Base-by-base conservation (phyloP, 1,284 basidiomycete genomes). In the Fereydounia khargensis region DNA sequence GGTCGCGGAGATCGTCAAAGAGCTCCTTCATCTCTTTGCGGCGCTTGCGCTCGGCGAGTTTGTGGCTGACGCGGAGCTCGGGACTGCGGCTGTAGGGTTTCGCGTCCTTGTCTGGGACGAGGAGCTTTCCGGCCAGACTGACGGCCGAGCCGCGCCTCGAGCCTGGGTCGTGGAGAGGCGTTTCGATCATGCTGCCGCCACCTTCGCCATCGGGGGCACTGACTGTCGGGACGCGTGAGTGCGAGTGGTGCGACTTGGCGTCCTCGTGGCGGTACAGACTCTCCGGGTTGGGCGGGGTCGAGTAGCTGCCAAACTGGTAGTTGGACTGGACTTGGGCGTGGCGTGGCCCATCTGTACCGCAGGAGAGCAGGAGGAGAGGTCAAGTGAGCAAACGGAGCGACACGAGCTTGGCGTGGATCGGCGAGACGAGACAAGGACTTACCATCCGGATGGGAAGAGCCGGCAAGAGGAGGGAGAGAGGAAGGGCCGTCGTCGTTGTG, bases 1-100 rank as follows among this genome's bases (percentile, higher is more conserved):
- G 66, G 36, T 72, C 69, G 19, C 70, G 49, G 18, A 74, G 51
- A 30, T 73, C 72, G 24, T 74, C 72, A 46, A 74, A 74, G 16
- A 74, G 54, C 40, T 73, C 71, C 53, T 74, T 74, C 72, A 74
- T 74, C 46, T 74, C 72, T 42, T 68, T 71, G 6, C 72, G 45
- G 19, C 72, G 39, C 49, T 74, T 74, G 19, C 72, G 52, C 40
- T 74, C 72, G 6, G 72, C 72, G 7, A 73, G 54, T 60, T 73
- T 73, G 62, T 74, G 72, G 36, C 60, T 70, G 14, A 72, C 69
- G 3, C 71, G 44, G 20, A 73, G 58, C 35, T 73, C 72, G 16
- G 72, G 72, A 8, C 58, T 60, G 17, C 72, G 66, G 31, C 53
- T 59, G 58, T 74, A 74, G 0, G 72, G 72, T 19, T 68, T 70